Conservation (phyloP, 2,329 filamentous ascomycete species). For the Pseudogymnoascus sp. region DNA sequence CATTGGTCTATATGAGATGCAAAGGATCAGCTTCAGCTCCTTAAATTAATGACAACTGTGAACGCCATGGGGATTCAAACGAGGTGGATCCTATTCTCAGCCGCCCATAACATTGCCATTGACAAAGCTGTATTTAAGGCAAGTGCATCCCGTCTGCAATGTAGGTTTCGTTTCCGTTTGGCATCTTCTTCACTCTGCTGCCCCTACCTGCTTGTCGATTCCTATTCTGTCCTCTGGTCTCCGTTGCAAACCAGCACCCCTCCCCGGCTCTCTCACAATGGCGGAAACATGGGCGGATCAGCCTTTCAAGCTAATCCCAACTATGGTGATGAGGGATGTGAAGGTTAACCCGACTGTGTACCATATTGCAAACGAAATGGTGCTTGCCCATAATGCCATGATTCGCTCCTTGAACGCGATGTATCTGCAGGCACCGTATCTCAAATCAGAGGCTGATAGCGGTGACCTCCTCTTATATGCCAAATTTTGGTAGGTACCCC, state of each 20-base stretch:
- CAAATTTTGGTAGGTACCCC: background rate
- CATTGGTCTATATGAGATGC: background rate
- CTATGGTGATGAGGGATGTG: background rate
- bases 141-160: background rate
- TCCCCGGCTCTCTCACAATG: slow-evolving; percentile 15
- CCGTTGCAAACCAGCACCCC: background rate
- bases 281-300: slow-evolving; percentile 22
- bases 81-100: background rate
- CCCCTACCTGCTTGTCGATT: background rate
- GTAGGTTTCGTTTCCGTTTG: background rate
- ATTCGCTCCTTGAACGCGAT: slow-evolving; percentile 35
- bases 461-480: slow-evolving; percentile 26
- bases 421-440: slow-evolving; percentile 32
- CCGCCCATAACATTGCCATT: background rate
- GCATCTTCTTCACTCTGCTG: background rate
- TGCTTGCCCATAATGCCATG: slow-evolving; percentile 33
- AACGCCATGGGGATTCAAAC: background rate
- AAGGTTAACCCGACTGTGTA: background rate
- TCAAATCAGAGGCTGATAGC: slow-evolving; percentile 35
- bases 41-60: background rate
- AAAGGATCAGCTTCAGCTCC: background rate
- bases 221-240: background rate
- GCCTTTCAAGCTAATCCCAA: slow-evolving; percentile 22
- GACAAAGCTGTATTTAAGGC: background rate
- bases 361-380: slow-evolving; percentile 31